Base-by-base conservation (phyloP, 441 rosid species). In the Daphne laureola region DNA sequence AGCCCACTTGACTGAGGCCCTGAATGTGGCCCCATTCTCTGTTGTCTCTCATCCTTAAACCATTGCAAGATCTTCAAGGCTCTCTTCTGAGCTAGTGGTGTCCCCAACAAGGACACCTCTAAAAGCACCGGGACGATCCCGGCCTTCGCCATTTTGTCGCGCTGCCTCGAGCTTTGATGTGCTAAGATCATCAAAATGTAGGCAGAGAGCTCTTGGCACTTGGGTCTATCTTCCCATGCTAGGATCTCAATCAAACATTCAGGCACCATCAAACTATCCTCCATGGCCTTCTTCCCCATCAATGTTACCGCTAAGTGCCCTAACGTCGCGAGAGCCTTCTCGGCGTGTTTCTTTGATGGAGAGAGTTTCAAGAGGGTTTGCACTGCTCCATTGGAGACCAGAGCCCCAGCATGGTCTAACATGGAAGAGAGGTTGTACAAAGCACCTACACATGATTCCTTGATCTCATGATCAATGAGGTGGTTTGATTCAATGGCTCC, bases 11-110 rank as follows among this genome's bases (percentile, higher is more conserved):
- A 65, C 62, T 86, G 98, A 1, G 98, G 97, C 43, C 98, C 97
- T 0, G 98, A 92, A 70, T 92, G 98, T 3, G 87, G 96, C 9
- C 94, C 95, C 73, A 92, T 78, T 68, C 71, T 80, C 14, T 68
- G 63, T 52, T 81, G 80, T 69, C 96, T 79, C 67, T 82, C 98
- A 18, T 88, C 94, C 63, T 86, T 88, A 45, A 92, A 92, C 98
- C 98, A 88, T 15, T 92, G 95, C 48, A 92, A 62, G 49, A 92
- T 56, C 54, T 88, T 92, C 53, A 80, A 6, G 4, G 95, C 92
- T 61, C 98, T 78, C 77, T 78, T 92, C 41, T 92, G 98, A 26
- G 94, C 90, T 11, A 92, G 51, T 47, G 85, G 64, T 52, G 72
- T 86, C 21, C 98, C 96, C 15, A 92, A 17, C 40, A 92, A 72